Evolutionary conservation across 768 basidiomycete genomes (phyloP), one percentile per base, ranked within the genome.

Genomic region (Gyrodon lividus): DNA sequence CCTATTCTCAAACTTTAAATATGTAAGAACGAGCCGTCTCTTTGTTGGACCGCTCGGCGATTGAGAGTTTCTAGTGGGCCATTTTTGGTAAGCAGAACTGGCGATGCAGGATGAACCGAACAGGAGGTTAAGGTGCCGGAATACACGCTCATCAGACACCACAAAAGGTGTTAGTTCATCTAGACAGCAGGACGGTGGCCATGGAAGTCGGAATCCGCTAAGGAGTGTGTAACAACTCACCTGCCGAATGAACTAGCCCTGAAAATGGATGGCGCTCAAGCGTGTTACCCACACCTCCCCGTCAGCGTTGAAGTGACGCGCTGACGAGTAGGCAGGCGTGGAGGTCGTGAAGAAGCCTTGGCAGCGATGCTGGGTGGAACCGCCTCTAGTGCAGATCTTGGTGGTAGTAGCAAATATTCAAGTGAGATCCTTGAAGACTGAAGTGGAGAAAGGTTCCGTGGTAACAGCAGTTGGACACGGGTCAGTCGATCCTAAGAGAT

Each of bases 221-320:
- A 85, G 84, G 83, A 85, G 82, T 86, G 83, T 86, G 83, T 84
- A 84, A 85, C 83, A 85, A 86, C 84, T 87, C 83, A 87, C 84
- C 85, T 86, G 85, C 85, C 82, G 83, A 88, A 88, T 84, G 80
- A 86, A 86, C 84, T 86, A 84, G 84, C 85, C 85, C 83, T 86
- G 82, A 87, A 87, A 87, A 87, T 86, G 84, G 86, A 87, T 87
- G 85, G 86, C 84, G 84, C 85, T 87, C 79, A 85, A 86, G 83
- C 78, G 81, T 84, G 79, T 79, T 82, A 85, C 86, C 86, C 82
- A 87, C 81, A 87, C 85, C 81, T 83, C 82, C 75, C 85, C 82
- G 79, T 84, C 78, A 77, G 80, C 73, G 81, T 82, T 81, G 69
- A 74, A 80, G 77, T 80, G 81, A 86, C 67, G 80, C 78, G 73